Percentiles rank a stretch among this genome's conserved stretches.
phyloP scores from a whole-genome alignment of 2,329 filamentous ascomycete genomes.

The Aspergillus unguis region DNA sequence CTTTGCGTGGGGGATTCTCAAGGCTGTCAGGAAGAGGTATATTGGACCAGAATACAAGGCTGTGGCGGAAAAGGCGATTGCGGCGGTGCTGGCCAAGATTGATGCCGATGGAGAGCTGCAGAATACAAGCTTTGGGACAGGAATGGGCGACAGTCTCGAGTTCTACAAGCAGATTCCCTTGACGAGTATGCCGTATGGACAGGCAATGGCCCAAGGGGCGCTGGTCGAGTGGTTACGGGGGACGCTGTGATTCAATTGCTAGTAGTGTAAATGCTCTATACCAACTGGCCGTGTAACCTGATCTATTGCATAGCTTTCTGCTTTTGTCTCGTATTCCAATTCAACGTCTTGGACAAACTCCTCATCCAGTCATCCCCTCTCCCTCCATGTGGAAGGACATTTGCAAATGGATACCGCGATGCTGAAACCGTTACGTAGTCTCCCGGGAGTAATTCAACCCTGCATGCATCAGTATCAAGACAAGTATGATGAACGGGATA shows the following conservation, averaged over 20 bases:
- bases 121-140: conserved; percentile 75
- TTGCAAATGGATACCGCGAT: conserved; percentile 51
- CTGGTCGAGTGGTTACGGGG: conserved; percentile 67
- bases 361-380: conserved; percentile 51
- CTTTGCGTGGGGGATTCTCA: conserved; percentile 76
- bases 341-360: conserved; percentile 49
- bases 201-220: conserved; percentile 81
- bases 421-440: conserved; percentile 54
- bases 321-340: conserved; percentile 50
- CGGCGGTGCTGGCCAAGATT: conserved; percentile 65
- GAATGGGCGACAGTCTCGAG: conserved; percentile 69
- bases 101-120: conserved; percentile 65
- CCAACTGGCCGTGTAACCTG: too few species aligned
- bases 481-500: conserved; percentile 7
- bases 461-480: conserved; percentile 16
- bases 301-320: conserved; percentile 39
- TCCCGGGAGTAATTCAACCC: conserved; percentile 47
- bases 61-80: conserved; percentile 63
- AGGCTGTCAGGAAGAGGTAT: conserved; percentile 67
- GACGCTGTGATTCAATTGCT: not conserved
- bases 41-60: conserved; percentile 60
- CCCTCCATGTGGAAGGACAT: conserved; percentile 44
- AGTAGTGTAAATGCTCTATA: too few species aligned
- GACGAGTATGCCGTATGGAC: conserved; percentile 80
- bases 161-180: conserved; percentile 74